Evolutionary conservation across 441 rosid species (phyloP).

Genomic region (Sinapis alba): DNA sequence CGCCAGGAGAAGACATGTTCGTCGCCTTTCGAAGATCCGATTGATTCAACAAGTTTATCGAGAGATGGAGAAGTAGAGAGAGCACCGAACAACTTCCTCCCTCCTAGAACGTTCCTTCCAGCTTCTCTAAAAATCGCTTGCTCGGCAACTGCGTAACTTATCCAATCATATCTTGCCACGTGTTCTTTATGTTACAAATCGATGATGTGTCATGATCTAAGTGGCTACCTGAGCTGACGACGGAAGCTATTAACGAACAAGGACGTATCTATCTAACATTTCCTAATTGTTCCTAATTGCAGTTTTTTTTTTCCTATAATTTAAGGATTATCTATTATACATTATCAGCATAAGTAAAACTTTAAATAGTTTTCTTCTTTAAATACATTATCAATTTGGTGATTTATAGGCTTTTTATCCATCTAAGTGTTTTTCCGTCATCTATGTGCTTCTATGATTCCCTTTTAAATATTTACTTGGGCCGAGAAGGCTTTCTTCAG

Average conservation of each 20-base stretch:
- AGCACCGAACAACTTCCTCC: background rate
- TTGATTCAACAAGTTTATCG: background rate
- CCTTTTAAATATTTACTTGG: background rate
- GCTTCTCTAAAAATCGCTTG: background rate
- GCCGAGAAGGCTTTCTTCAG: background rate
- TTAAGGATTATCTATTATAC: no score
- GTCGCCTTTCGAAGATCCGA: background rate
- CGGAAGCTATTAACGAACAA: background rate
- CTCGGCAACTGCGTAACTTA: slow-evolving; percentile 6
- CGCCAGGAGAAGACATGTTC: slow-evolving; percentile 41
- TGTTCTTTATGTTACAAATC: background rate
- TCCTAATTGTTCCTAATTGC: background rate
- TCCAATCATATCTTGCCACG: slow-evolving; percentile 23
- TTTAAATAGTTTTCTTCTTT: no score
- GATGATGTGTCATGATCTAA: background rate
- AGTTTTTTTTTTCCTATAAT: no score
- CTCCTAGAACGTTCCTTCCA: slow-evolving; percentile 21
- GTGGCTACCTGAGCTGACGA: background rate
- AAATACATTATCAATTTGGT: background rate
- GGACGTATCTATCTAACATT: background rate
- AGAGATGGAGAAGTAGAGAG: background rate
- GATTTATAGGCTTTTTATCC: background rate
- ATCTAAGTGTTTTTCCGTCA: background rate
- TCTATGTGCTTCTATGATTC: no score
- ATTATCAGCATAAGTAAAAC: no score